These are phyloP conservation scores for Pilasporangium apinafurcum DNA, from an alignment of 352 stramenopile species.

Conservation along the genomic window DNA sequence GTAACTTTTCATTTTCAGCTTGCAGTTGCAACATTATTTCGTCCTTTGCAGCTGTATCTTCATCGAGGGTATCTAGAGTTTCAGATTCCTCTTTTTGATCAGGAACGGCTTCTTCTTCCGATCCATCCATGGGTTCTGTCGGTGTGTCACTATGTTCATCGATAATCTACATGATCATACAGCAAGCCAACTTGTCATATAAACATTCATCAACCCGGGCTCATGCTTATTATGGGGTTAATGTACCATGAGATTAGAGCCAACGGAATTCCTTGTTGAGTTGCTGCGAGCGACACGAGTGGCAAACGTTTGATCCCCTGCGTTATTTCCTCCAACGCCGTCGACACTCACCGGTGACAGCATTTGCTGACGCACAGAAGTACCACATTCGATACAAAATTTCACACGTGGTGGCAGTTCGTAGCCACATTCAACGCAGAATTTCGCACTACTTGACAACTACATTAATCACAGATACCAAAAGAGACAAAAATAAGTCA, in stretches of 20 bases:
- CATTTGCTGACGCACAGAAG: constrained; percentile 44
- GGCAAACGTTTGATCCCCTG: constrained; percentile 23
- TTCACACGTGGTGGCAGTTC: constrained; percentile 72
- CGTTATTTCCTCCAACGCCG: constrained; percentile 9
- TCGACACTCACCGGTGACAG: constrained; percentile 39
- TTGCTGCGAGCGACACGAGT: constrained; percentile 30
- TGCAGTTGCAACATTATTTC: constrained; percentile 41
- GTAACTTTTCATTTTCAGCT: constrained; percentile 74
- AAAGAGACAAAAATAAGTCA: neutral
- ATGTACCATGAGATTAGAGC: constrained; percentile 39
- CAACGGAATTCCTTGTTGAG: no score
- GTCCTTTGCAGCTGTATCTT: constrained; percentile 11
- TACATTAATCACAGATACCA: constrained; percentile 3
- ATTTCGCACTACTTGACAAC: constrained; percentile 63
- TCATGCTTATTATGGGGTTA: neutral
- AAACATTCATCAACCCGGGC: neutral
- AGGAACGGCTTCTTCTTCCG: constrained; percentile 41
- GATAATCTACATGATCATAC: constrained; percentile 33
- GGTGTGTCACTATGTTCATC: constrained; percentile 61
- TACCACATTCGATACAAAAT: constrained; percentile 85
- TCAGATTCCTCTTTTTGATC: constrained; percentile 32
- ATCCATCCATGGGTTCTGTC: constrained; percentile 44
- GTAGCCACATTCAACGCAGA: constrained; percentile 82
- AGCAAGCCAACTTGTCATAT: neutral
- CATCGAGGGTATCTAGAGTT: neutral